Evolutionary conservation across 192 early-diverging fungal species (phyloP), one percentile per base, ranked within the genome.

Genomic region (Paraglomus brasilianum): DNA sequence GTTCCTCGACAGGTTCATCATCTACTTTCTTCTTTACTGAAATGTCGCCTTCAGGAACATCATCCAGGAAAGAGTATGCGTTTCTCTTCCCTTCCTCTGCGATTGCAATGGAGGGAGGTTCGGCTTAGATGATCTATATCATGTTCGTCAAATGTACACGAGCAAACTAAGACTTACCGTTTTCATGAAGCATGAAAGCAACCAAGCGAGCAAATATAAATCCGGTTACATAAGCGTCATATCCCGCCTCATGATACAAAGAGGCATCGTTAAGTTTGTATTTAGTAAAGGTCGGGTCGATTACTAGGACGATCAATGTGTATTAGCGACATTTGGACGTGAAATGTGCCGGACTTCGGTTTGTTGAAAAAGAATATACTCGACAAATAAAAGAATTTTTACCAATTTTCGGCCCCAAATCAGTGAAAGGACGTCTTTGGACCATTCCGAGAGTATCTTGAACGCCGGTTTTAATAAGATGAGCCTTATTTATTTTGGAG

Each of bases 221-320:
- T 8, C 95, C 95, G 5, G 95, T 98, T 58, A 89, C 85, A 74
- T 91, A 95, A 0, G 93, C 93, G 76, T 98, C 95, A 71, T 87
- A 98, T 4, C 91, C 95, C 11, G 95, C 95, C 71, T 98, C 95
- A 71, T 98, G 95, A 73, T 85, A 85, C 46, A 76, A 82, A 1
- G 75, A 70, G 13, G 74, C 66, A 40, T 74, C 72, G 19, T 57
- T 60, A 15, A 74, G 67, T 22, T 7, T 53, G 21, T 87, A 83
- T 52, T 79, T 72, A 21, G 71, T 75, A 62, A 86, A 90, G 5
- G 57, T 72, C 22, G 79, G 51, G 15, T 80, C 84, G 66, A 88
- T 74, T 14, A 76, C 85, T 86, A 63, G 46, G 5, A 38, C 48
- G 0, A 8, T 8, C 19, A 62, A 2, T n/a, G 19, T 11, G 24